Percentiles rank a stretch among this genome's conserved stretches.
Evolutionary conservation across 148 eudicot species (phyloP).

Genomic region (Fagopyrum esculentum): DNA sequence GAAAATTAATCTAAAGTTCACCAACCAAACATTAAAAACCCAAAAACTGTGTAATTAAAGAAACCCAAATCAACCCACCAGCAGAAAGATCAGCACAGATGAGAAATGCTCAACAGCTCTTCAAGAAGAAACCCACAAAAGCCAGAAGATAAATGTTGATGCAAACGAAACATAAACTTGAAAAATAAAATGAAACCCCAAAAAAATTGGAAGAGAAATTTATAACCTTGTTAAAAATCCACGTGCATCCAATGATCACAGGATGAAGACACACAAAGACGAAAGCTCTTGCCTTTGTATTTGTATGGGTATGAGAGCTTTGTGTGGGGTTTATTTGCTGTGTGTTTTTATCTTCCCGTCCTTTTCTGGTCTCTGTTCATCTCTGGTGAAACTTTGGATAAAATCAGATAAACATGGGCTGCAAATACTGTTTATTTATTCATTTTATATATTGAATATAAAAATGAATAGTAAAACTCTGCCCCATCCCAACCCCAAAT

Average conservation of each 20-base stretch:
- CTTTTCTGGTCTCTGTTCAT: background rate
- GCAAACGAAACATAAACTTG: background rate
- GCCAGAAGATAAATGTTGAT: background rate
- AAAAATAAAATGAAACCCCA: background rate
- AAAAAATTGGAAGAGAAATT: background rate
- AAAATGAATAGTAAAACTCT: background rate
- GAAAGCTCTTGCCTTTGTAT: background rate
- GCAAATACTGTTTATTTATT: background rate
- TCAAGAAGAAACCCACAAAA: background rate
- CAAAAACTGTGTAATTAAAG: background rate
- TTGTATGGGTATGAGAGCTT: background rate
- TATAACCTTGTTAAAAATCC: background rate
- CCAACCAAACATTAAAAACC: background rate
- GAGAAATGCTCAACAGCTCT: background rate
- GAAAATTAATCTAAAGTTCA: background rate
- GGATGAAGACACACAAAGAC: background rate
- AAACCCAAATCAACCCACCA: background rate
- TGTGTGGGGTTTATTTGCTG: background rate
- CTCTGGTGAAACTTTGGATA: constrained; percentile 2
- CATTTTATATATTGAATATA: background rate
- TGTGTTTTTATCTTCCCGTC: background rate
- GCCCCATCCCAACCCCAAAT: background rate
- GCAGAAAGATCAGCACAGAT: background rate
- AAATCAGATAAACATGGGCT: constrained; percentile 8
- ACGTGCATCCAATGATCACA: constrained; percentile 3